A percentile compares a stretch with the other conserved stretches of the same genome.
Conservation (phyloP, 2,329 filamentous ascomycete genomes). For the Calonectria multiphialidica region DNA sequence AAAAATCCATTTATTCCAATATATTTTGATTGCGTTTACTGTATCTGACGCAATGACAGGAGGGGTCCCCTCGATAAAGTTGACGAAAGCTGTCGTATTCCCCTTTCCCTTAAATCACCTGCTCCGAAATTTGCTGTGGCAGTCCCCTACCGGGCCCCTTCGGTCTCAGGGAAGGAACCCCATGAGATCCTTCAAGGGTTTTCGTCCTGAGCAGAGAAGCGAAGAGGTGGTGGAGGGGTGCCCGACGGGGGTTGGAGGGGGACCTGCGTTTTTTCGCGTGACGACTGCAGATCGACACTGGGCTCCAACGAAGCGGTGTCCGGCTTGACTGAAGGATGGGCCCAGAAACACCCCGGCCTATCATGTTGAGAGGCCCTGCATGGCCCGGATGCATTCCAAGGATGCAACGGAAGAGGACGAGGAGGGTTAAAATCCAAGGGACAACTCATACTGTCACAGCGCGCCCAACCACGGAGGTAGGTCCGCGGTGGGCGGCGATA, state of each 20-base stretch:
- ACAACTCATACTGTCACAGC: conserved; percentile 15
- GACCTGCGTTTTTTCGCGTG: conserved; percentile 28
- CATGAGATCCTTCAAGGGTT: conserved; percentile 21
- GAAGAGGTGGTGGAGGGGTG: neutral
- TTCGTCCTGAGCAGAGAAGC: conserved; percentile 9
- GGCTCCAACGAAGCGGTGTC: conserved; percentile 41
- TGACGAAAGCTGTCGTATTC: conserved; percentile 10
- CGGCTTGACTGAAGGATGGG: conserved; percentile 19
- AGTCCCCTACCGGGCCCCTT: conserved; percentile 3
- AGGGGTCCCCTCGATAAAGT: neutral
- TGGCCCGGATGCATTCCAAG: conserved; percentile 13
- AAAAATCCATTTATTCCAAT: conserved; percentile 8
- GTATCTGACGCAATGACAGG: conserved; percentile 12
- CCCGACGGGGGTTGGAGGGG: conserved; percentile 6
- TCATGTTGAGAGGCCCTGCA: conserved; percentile 16
- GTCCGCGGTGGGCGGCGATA: conserved; percentile 4
- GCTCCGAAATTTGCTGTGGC: conserved; percentile 16
- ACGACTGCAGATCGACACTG: conserved; percentile 37
- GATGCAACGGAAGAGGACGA: conserved; percentile 2
- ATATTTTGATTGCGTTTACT: conserved; percentile 12
- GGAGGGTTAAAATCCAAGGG: neutral
- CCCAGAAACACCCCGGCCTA: conserved; percentile 20
- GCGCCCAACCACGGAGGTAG: conserved; percentile 20
- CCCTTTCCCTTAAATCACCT: neutral
- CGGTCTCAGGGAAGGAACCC: conserved; percentile 8